phyloP scores from a whole-genome alignment of 805 yeast species.

The Candida insectalens region DNA sequence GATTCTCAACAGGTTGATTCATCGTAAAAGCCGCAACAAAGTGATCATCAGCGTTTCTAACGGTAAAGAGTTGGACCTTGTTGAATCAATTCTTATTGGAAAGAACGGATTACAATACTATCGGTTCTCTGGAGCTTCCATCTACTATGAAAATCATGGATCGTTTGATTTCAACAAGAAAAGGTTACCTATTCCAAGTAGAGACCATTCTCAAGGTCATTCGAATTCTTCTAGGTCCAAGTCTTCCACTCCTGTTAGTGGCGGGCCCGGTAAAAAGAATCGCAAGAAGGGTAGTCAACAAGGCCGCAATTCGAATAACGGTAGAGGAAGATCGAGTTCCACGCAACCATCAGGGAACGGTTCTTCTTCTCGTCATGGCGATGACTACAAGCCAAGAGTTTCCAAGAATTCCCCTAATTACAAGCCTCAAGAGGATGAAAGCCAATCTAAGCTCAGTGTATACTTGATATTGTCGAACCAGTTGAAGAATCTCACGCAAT shows the following conservation, averaged over 20 bases:
- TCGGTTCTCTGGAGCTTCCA: constrained; percentile 57
- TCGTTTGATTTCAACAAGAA: constrained; percentile 19
- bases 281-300: constrained; percentile 1
- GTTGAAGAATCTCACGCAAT: constrained; percentile 24
- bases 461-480: constrained; percentile 39
- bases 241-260: constrained; percentile 1
- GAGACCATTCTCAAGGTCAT: background rate
- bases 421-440: constrained; percentile 11
- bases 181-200: too few relatives aligned
- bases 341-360: constrained; percentile 3
- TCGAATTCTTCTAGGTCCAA: background rate
- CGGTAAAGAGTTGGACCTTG: constrained; percentile 62
- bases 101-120: constrained; percentile 47
- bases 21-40: constrained; percentile 15
- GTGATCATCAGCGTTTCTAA: constrained; percentile 45
- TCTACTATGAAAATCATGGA: constrained; percentile 28
- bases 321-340: constrained; percentile 4
- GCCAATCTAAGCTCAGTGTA: constrained; percentile 18
- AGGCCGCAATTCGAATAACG: background rate
- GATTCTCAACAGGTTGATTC: constrained; percentile 29
- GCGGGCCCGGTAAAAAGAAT: constrained; percentile 1
- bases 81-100: constrained; percentile 75
- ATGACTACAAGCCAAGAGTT: constrained; percentile 22
- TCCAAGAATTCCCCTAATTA: constrained; percentile 23
- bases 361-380: too few relatives aligned